These are phyloP conservation scores for Hygrophila difformis DNA, from an alignment of 257 asterid species.

Conservation along the genomic window DNA sequence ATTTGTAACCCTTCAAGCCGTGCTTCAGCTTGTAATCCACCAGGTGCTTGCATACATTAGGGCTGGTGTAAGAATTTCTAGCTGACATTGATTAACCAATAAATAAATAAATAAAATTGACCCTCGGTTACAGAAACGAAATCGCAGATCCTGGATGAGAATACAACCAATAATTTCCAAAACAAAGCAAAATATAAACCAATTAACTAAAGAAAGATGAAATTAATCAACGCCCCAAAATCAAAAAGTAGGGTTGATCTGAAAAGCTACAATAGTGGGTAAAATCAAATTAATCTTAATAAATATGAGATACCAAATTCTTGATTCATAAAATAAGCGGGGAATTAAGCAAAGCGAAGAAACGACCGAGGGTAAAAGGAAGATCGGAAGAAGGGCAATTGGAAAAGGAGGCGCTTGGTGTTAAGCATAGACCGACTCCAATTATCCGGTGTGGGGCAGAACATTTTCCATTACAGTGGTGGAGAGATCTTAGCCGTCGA, in stretches of 20 bases:
- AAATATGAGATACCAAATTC: background rate
- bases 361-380: slow-evolving; percentile 11
- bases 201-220: slow-evolving; percentile 10
- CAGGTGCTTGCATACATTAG: slow-evolving; percentile 62
- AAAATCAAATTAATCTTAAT: background rate
- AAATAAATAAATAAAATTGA: slow-evolving; percentile 6
- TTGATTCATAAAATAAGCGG: background rate
- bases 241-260: slow-evolving; percentile 22
- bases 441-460: slow-evolving; percentile 18
- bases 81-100: slow-evolving; percentile 28
- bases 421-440: slow-evolving; percentile 27
- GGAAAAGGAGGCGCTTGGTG: slow-evolving; percentile 23
- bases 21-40: slow-evolving; percentile 54
- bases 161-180: background rate
- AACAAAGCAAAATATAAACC: background rate
- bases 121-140: slow-evolving; percentile 13
- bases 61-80: slow-evolving; percentile 31
- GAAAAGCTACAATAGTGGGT: slow-evolving; percentile 1
- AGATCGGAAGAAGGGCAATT: slow-evolving; percentile 14
- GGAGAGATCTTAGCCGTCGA: no score
- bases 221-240: slow-evolving; percentile 16
- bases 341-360: background rate
- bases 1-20: slow-evolving; percentile 36
- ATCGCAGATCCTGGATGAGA: background rate
- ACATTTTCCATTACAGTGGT: slow-evolving; percentile 8